phyloP scores from a whole-genome alignment of 345 rosid species.

The Psidium guajava region DNA sequence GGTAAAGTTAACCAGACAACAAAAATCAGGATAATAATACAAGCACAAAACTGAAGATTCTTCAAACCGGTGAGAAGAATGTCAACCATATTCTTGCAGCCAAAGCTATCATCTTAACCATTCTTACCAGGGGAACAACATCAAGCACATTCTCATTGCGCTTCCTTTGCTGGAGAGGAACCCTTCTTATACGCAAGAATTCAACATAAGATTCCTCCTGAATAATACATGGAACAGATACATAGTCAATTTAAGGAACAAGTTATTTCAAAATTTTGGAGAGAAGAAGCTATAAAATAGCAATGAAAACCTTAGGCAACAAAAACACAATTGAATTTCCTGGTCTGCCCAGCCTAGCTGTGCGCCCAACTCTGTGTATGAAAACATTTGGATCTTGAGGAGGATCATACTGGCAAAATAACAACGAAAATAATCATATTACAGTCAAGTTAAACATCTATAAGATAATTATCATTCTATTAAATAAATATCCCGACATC shows the following conservation, averaged over 20 bases:
- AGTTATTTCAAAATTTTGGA: background rate
- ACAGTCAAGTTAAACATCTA: background rate
- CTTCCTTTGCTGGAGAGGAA: constrained; percentile 56
- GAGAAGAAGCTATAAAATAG: background rate
- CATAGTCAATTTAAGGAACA: background rate
- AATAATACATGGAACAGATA: background rate
- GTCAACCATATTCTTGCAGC: background rate
- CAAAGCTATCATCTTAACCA: background rate
- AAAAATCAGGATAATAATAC: background rate
- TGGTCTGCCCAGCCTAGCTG: constrained; percentile 84
- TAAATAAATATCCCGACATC: background rate
- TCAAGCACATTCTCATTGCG: constrained; percentile 35
- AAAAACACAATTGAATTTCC: constrained; percentile 68
- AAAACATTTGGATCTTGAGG: constrained; percentile 93
- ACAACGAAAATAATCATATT: constrained; percentile 1
- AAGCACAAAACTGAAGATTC: background rate
- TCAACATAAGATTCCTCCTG: constrained; percentile 91
- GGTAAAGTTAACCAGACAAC: background rate
- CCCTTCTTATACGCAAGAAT: constrained; percentile 64
- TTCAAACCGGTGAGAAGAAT: background rate
- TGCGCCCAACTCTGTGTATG: constrained; percentile 84
- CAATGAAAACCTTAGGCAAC: constrained; percentile 49
- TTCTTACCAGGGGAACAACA: constrained; percentile 61
- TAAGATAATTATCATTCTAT: background rate
- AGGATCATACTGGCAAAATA: constrained; percentile 66